Evolutionary conservation across 148 eudicot genomes (phyloP).

Genomic region (Hydrangea macrophylla): DNA sequence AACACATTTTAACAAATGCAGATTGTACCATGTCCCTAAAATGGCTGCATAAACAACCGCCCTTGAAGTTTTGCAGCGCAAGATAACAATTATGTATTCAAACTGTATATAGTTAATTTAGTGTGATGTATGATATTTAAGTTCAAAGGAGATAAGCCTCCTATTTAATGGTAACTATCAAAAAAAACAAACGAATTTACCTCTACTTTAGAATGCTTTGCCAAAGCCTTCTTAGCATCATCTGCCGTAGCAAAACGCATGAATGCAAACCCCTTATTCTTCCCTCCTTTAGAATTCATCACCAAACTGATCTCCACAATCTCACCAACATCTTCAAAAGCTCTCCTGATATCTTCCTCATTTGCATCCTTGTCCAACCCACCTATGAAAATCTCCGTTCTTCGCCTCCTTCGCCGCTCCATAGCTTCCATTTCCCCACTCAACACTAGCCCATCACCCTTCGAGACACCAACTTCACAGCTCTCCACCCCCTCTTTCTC

Average conservation of each 20-base stretch:
- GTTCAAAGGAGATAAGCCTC: no score
- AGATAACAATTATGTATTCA: no score
- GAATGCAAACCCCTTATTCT: conserved; percentile 61
- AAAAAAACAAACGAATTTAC: conserved; percentile 33
- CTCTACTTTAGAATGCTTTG: conserved; percentile 49
- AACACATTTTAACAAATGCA: no score
- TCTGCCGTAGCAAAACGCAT: conserved; percentile 46
- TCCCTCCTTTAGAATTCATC: conserved; percentile 35
- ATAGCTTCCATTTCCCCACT: conserved; percentile 62
- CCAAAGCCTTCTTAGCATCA: conserved; percentile 59
- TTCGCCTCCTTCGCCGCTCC: conserved; percentile 53
- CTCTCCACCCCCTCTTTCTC: conserved; percentile 20
- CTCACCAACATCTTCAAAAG: conserved; percentile 49
- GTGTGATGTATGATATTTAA: no score
- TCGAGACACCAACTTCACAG: conserved; percentile 18
- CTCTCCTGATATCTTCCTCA: conserved; percentile 63
- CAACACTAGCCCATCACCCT: conserved; percentile 22
- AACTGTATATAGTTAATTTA: no score
- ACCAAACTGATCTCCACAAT: conserved; percentile 44
- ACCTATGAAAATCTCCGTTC: conserved; percentile 58
- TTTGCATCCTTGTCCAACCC: conserved; percentile 50
- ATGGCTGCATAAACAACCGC: no score
- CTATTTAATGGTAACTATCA: no score
- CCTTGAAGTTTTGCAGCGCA: no score
- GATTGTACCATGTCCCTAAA: no score